Evolutionary conservation across 768 basidiomycete species (phyloP).

Genomic region (Sistotremastrum suecicum): DNA sequence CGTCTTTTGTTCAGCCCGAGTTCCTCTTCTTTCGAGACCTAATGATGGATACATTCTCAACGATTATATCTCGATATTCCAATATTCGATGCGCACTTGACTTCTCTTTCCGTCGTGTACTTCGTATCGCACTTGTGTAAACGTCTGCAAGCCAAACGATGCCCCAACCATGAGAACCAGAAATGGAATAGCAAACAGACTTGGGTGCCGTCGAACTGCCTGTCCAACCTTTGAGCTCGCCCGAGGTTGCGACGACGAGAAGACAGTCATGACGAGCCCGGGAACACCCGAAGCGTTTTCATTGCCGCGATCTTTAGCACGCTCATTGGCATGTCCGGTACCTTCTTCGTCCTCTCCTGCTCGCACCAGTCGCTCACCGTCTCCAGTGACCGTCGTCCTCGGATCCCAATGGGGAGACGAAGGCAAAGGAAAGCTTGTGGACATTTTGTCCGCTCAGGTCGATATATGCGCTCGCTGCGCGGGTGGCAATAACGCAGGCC

Average conservation of each 20-base stretch:
- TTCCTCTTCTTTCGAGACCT: conserved; percentile 71
- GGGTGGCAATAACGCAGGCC: conserved; percentile 97
- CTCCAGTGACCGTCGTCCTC: conserved; percentile 55
- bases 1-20: conserved; percentile 52
- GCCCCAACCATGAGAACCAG: conserved; percentile 72
- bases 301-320: background rate
- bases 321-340: background rate
- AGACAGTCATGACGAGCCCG: conserved; percentile 29
- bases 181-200: conserved; percentile 79
- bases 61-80: background rate
- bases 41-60: background rate
- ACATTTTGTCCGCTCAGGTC: conserved; percentile 78
- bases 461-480: conserved; percentile 95
- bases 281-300: background rate
- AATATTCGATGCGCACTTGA: conserved; percentile 27
- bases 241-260: conserved; percentile 19
- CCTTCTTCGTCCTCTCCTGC: background rate
- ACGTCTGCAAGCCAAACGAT: conserved; percentile 66
- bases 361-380: background rate
- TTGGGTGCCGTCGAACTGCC: conserved; percentile 44
- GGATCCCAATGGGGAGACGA: conserved; percentile 91
- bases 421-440: conserved; percentile 92
- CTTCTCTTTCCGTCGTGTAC: conserved; percentile 68
- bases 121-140: conserved; percentile 90
- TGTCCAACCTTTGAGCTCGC: conserved; percentile 16